These are phyloP conservation scores for Areca catechu DNA, from an alignment of 176 grass and related monocot genomes.

Conservation along the genomic window DNA sequence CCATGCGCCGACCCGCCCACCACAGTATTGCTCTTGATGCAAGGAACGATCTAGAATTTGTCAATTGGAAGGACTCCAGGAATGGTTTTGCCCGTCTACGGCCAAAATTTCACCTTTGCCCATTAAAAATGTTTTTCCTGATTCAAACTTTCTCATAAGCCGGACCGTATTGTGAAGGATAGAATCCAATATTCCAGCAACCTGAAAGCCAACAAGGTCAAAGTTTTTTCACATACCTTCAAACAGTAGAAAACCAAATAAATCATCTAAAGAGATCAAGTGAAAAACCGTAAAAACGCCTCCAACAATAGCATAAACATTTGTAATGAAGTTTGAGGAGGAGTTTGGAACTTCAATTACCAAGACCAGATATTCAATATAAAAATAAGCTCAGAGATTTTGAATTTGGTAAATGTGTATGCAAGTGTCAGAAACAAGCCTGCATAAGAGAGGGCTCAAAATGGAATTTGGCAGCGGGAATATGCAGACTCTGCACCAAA, in stretches of 20 bases:
- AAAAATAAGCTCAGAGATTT: too few relatives aligned
- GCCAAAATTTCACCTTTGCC: conserved; percentile 4
- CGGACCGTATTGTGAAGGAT: conserved; percentile 86
- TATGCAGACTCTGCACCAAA: conserved; percentile 80
- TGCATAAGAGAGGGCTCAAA: conserved; percentile 98
- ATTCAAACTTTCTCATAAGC: conserved; percentile 82
- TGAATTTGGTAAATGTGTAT: too few relatives aligned
- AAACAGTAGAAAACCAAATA: not conserved
- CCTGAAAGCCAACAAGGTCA: conserved; percentile 37
- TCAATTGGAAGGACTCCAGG: too few relatives aligned
- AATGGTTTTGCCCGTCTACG: too few relatives aligned
- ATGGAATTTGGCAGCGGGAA: conserved; percentile 97
- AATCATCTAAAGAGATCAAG: conserved; percentile 1
- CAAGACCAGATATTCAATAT: conserved; percentile 57
- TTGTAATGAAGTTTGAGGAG: conserved; percentile 96
- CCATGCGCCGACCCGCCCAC: too few relatives aligned
- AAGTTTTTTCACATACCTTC: conserved; percentile 14
- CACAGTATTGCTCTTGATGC: too few relatives aligned
- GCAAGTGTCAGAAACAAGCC: conserved; percentile 21
- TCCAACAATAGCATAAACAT: conserved; percentile 94
- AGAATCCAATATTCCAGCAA: conserved; percentile 94
- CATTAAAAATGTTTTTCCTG: conserved; percentile 82
- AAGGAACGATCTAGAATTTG: too few relatives aligned
- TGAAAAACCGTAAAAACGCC: conserved; percentile 83
- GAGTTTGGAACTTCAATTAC: conserved; percentile 80